phyloP scores from a whole-genome alignment of 225 moss, liverwort and hornwort genomes.

The Rhytidiadelphus loreus region DNA sequence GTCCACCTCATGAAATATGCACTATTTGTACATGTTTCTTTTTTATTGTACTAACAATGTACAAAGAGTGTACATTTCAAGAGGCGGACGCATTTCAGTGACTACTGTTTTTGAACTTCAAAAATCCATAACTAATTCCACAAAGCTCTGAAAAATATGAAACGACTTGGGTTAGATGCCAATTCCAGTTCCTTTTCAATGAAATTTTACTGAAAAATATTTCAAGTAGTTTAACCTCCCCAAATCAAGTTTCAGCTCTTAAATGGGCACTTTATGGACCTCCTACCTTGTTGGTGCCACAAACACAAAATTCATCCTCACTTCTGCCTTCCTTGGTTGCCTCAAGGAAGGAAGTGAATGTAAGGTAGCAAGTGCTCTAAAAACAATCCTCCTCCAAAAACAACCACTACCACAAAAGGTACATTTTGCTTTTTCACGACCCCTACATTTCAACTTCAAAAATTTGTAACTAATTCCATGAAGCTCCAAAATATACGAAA shows the following conservation, averaged over 20 bases:
- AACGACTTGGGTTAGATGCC: fast-evolving
- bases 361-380: no score
- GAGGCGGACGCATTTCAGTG: fast-evolving
- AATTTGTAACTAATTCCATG: not conserved
- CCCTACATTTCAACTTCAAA: fast-evolving
- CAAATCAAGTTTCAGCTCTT: not conserved
- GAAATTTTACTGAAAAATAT: not conserved
- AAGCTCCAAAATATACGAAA: not conserved
- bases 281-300: not conserved
- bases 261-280: not conserved
- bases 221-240: not conserved
- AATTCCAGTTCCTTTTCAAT: no score
- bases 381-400: not conserved
- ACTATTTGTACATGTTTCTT: not conserved
- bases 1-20: not conserved
- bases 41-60: not conserved
- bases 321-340: fast-evolving
- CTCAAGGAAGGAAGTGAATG: not conserved
- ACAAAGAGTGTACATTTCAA: not conserved
- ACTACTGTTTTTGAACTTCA: not conserved
- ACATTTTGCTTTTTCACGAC: fast-evolving
- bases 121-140: not conserved
- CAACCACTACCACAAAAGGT: not conserved
- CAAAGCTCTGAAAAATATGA: not conserved
- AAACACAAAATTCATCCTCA: not conserved